Evolutionary conservation across 139 green algal genomes (phyloP).

Genomic region (Chlamydomonas eustigma): DNA sequence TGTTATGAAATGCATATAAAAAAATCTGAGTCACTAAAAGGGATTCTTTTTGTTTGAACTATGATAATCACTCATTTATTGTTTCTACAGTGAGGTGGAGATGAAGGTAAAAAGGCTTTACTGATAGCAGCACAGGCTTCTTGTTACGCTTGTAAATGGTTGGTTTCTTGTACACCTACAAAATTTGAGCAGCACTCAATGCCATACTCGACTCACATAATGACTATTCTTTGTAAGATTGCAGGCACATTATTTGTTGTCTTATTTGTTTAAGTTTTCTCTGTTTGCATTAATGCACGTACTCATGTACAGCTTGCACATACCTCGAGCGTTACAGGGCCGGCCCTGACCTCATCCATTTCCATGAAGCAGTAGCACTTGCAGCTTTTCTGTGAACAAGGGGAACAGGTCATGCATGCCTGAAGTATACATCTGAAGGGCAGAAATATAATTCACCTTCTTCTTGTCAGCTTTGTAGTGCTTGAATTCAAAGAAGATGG

Average conservation of each 20-base stretch:
- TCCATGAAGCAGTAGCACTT: constrained; percentile 56
- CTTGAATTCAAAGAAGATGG: constrained; percentile 70
- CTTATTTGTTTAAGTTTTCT: too few species aligned
- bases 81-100: constrained; percentile 25
- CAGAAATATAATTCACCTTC: constrained; percentile 43
- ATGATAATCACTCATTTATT: neutral
- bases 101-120: constrained; percentile 67
- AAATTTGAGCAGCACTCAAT: too few species aligned
- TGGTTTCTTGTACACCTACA: constrained; percentile 67
- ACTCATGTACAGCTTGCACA: too few species aligned
- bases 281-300: too few species aligned
- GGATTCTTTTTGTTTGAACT: too few species aligned
- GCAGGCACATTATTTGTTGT: too few species aligned
- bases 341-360: constrained; percentile 51
- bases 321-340: constrained; percentile 47
- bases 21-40: too few species aligned
- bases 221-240: too few species aligned
- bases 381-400: constrained; percentile 6
- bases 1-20: too few species aligned
- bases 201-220: too few species aligned
- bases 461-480: constrained; percentile 71
- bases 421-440: neutral
- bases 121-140: constrained; percentile 42
- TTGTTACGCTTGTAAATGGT: constrained; percentile 47
- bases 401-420: too few species aligned